Evolutionary conservation across 371 early-diverging fungal genomes (phyloP), one percentile per base, ranked within the genome.

Genomic region (Apophysomyces ossiformis): DNA sequence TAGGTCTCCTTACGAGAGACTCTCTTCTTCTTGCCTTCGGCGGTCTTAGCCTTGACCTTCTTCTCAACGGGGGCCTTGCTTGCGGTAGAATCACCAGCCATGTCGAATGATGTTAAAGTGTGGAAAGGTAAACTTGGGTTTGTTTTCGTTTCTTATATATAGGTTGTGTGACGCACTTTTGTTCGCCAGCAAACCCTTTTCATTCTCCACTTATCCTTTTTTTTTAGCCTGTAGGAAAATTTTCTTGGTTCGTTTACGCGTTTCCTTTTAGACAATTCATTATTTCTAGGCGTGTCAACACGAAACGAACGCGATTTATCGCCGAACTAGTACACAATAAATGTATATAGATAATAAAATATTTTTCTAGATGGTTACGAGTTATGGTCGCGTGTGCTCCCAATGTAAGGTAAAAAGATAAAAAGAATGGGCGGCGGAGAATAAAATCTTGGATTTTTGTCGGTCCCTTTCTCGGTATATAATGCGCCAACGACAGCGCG

Each of bases 1-100:
- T 94, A 96, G 71, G 95, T 94, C 81, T 97, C 95, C 77, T 91
- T 92, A 74, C 95, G 89, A 72, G 77, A 66, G 64, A 79, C 72
- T 75, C 84, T 85, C 66, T 81, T 85, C 69, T 82, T 83, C 88
- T 92, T 92, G 39, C 58, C 74, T 36, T 69, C 79, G 58, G 63
- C 57, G 36, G 18, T 50, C 21, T 18, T 50, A n/a, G 70, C 50
- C 71, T 77, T 73, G 69, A 63, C 74, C 79, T 81, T 82, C 79
- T 84, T 82, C 65, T 77, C 81, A 50, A 50, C 21, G 21, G 50
- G 50, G 21, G 50, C 21, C 50, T 50, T 50, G 50, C 50, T 50
- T 50, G 50, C 50, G 50, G 50, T 50, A 50, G 50, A 50, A 50
- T 50, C 50, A 50, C 50, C 50, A 50, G 50, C 50, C 50, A 50